Percentiles rank a stretch among this genome's conserved stretches.
Conservation (phyloP, 345 rosid genomes). For the Aurinia saxatilis region DNA sequence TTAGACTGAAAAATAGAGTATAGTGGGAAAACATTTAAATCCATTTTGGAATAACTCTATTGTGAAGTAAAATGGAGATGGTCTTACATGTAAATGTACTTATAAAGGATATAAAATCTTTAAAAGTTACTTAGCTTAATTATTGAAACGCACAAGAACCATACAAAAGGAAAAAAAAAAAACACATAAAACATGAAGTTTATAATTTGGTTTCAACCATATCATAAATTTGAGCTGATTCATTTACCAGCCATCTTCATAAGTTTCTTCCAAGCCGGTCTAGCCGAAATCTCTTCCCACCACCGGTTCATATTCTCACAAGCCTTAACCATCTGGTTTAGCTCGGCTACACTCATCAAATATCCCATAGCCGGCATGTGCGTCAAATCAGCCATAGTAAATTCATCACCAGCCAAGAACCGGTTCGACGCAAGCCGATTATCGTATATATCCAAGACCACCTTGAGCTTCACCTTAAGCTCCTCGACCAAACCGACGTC, state of each 20-base stretch:
- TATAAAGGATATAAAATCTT: not conserved
- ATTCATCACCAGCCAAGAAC: constrained; percentile 68
- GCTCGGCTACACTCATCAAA: constrained; percentile 37
- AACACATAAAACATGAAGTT: not conserved
- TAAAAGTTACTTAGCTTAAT: not conserved
- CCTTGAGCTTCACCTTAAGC: constrained; percentile 45
- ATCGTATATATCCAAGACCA: constrained; percentile 64
- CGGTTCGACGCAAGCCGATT: constrained; percentile 39
- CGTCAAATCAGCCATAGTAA: constrained; percentile 69
- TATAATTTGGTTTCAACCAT: not conserved
- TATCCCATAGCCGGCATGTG: constrained; percentile 56
- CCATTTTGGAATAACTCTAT: no score
- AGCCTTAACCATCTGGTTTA: constrained; percentile 40
- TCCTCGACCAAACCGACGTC: constrained; percentile 40
- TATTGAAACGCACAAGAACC: not conserved
- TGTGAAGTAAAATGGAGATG: no score
- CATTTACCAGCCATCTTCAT: constrained; percentile 31
- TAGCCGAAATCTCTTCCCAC: constrained; percentile 65
- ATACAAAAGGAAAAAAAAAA: not conserved
- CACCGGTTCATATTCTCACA: constrained; percentile 49
- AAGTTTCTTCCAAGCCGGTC: constrained; percentile 77
- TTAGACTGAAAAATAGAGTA: no score
- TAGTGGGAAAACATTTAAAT: no score
- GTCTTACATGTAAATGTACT: no score
- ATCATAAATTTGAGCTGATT: not conserved